Evolutionary conservation across 2,329 filamentous ascomycete genomes (phyloP), one percentile per base, ranked within the genome.

Genomic region (Didymella pinodella): DNA sequence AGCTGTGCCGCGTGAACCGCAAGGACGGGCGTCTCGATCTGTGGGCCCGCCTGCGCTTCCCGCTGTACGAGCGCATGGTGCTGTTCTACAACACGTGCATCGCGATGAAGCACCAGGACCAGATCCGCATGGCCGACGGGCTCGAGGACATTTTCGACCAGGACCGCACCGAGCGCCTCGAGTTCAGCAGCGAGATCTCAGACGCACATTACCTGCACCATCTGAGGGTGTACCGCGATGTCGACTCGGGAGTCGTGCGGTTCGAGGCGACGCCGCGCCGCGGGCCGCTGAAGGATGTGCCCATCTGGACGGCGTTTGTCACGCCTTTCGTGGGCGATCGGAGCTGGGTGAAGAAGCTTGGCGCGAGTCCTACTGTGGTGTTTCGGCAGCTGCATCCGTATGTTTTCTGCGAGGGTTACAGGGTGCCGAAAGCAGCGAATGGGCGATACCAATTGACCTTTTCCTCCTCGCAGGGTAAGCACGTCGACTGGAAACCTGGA

Each of bases 21-120:
- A 70, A 75, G 6, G 80, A 80, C 28, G 78, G 69, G 12, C 73
- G 78, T 28, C 76, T 82, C 36, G 74, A 81, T 20, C 66, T 84
- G 7, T 87, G 85, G 85, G 80, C 83, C 2, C 80, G 78, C 50
- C 72, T 88, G 12, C 81, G 83, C 31, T 88, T 87, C 69, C 75
- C 77, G 6, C 75, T 81, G 4, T 83, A 85, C 55, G 85, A 88
- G 71, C 77, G 84, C 84, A 75, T 87, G 81, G 82, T 85, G 3
- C 68, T 85, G 1, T 86, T 87, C 71, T 85, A 84, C 68, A 83
- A 80, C 61, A 83, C 82, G 0, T 82, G 86, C 54, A 71, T 86
- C 10, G 84, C 85, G 0, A 81, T 88, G 73, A 86, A 86, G 61
- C 80, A 81, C 8, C 85, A 87, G 65, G 85, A 88, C 66, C 71